Evolutionary conservation across 2,329 filamentous ascomycete species (phyloP), one percentile per base, ranked within the genome.

Genomic region (Colletotrichum liriopes): DNA sequence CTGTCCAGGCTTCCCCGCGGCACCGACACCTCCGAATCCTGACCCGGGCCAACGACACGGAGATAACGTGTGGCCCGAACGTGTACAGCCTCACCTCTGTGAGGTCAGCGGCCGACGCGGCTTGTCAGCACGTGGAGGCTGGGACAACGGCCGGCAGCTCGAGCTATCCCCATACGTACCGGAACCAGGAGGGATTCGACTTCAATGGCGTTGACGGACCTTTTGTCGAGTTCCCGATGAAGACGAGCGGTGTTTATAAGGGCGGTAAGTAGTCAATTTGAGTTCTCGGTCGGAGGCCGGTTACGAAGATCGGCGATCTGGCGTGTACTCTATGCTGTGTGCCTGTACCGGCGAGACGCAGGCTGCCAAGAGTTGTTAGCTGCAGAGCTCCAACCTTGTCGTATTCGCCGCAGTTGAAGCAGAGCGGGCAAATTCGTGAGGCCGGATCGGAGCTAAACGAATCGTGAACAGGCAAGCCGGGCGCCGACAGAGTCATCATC

Each of bases 401-500:
- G n/a, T 18, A 1, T n/a, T 20, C 9, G 26, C 49, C 12, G 35
- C 23, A 12, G 18, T 59, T 26, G 37, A 16, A 47, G 39, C n/a
- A 35, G 18, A 29, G 59, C 23, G 35, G 63, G 29, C 23, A 32
- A 37, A 7, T 65, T n/a, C 20, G 37, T 37, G 67, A 62, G 67
- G 58, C 45, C 62, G 45, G 62, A 58, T 26, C 62, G 39, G 32
- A 60, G 47, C 52, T 55, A 29, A 72, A 47, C 58, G 54, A 35
- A 54, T 32, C 75, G 37, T 65, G 14, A 65, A 59, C 59, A 87
- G 89, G 89, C 29, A 87, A 86, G 1, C 91, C 92, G 0, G 91
- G 92, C 45, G 82, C 92, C n/a, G 91, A 93, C 78, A 89, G 92
- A 63, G 89, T 93, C 66, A 80, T 93, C n/a, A 90, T 93, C 83